Evolutionary conservation across 306 rosid species (phyloP), one percentile per base, ranked within the genome.

Genomic region (Glycine tomentella): DNA sequence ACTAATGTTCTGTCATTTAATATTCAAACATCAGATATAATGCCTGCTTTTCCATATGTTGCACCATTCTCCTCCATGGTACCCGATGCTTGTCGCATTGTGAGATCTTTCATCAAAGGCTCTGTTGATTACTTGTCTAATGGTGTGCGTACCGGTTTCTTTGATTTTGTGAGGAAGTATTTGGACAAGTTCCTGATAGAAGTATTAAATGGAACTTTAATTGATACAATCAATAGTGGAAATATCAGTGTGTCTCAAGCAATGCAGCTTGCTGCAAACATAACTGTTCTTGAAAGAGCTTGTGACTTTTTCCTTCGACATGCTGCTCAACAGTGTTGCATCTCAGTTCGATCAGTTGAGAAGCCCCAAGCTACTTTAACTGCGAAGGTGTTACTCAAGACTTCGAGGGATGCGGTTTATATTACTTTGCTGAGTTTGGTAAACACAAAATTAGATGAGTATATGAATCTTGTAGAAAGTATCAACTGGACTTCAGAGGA

Each of bases 191-290:
- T 93, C 45, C 75, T 95, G 72, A 90, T 89, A 62, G 96, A 93
- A 55, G 90, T 87, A 20, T 68, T 95, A 67, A 95, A 91, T 79
- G 98, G 88, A 83, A 76, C 80, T 45, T 84, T 95, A 59, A 93
- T 93, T 7, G 76, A 88, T 42, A 87, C 81, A 3, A 88, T 95
- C 76, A 85, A 89, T 61, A 77, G 90, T 42, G 85, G 90, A 46
- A 88, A 14, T 82, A 90, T 89, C 76, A 90, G 87, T 9, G 88
- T 92, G 45, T 86, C 98, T 78, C 98, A 89, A 72, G 99, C 98
- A 70, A 95, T 95, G 99, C 99, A 95, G 89, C 87, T 93, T 20
- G 97, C 98, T 77, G 98, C 99, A 48, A 95, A 95, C 87, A 86
- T 90, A 82, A 36, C 99, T 45, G 89, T 84, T 79, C 85, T 95